Percentiles rank a stretch among this genome's conserved stretches.
phyloP scores from a whole-genome alignment of 805 yeast species.

The Barnettozyma vustinii region DNA sequence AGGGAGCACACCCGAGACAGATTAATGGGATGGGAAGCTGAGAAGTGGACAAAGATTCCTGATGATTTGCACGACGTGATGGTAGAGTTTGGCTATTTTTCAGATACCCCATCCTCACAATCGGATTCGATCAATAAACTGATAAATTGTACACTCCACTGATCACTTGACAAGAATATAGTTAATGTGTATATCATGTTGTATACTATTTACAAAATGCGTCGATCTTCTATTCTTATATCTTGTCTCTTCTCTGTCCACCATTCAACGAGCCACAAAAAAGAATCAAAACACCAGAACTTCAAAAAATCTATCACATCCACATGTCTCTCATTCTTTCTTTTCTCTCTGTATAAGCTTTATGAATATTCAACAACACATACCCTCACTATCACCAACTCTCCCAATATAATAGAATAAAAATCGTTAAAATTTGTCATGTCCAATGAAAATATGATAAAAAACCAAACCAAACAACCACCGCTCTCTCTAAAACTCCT shows the following conservation, averaged over 20 bases:
- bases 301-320: background rate
- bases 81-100: slow-evolving; percentile 4
- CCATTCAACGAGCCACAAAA: background rate
- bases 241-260: background rate
- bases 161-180: slow-evolving; percentile 2
- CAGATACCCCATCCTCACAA: background rate
- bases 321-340: background rate
- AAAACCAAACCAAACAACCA: slow-evolving; percentile 1
- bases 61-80: slow-evolving; percentile 28
- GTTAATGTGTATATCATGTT: slow-evolving; percentile 10
- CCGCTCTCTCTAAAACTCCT: background rate
- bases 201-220: slow-evolving; percentile 9
- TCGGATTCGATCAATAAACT: background rate
- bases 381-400: slow-evolving; percentile 2
- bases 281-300: slow-evolving; percentile 1
- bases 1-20: slow-evolving; percentile 12
- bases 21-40: slow-evolving; percentile 25
- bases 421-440: slow-evolving; percentile 13
- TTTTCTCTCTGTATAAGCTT: slow-evolving; percentile 1
- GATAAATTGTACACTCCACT: background rate
- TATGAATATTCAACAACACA: slow-evolving; percentile 9
- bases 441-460: slow-evolving; percentile 10
- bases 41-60: slow-evolving; percentile 29
- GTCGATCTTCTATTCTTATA: background rate
- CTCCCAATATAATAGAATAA: slow-evolving; percentile 7